phyloP scores from a whole-genome alignment of 2,329 filamentous ascomycete genomes.

The Tothia fuscella region DNA sequence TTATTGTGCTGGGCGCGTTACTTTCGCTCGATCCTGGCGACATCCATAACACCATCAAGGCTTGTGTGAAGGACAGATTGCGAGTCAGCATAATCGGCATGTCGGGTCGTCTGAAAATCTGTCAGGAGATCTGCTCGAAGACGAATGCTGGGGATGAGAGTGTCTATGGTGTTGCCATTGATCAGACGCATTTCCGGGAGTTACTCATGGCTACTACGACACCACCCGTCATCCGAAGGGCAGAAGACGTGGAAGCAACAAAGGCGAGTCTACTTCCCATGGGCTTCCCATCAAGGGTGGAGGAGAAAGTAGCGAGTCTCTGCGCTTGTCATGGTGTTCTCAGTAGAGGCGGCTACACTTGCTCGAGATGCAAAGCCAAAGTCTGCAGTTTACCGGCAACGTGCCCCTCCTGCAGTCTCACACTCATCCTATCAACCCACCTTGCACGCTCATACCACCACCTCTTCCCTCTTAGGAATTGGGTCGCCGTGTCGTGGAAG shows the following conservation, averaged over 20 bases:
- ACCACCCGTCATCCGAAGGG: constrained; percentile 62
- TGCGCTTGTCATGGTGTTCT: constrained; percentile 87
- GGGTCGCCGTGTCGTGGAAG: constrained; percentile 79
- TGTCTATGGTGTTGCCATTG: constrained; percentile 71
- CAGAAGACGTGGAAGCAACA: constrained; percentile 24
- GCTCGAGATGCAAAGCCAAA: constrained; percentile 76
- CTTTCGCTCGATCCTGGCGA: constrained; percentile 87
- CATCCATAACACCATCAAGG: constrained; percentile 78
- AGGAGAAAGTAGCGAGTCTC: constrained; percentile 59
- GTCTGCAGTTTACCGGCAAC: constrained; percentile 84
- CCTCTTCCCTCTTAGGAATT: constrained; percentile 79
- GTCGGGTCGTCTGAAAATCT: constrained; percentile 84
- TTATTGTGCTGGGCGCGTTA: constrained; percentile 84
- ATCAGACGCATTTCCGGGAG: constrained; percentile 80
- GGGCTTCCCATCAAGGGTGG: constrained; percentile 84
- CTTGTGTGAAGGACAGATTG: constrained; percentile 70
- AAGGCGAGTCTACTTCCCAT: constrained; percentile 70
- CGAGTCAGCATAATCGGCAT: constrained; percentile 82
- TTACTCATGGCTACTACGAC: constrained; percentile 82
- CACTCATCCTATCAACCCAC: constrained; percentile 87
- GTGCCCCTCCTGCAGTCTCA: constrained; percentile 83
- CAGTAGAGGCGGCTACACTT: constrained; percentile 74
- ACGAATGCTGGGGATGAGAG: constrained; percentile 72
- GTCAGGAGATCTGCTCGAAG: constrained; percentile 72
- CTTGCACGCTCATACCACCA: constrained; percentile 89